Percentiles rank a stretch among this genome's conserved stretches.
Evolutionary conservation across 495 filamentous ascomycete species (phyloP).

Genomic region (Penicillium arizonense): DNA sequence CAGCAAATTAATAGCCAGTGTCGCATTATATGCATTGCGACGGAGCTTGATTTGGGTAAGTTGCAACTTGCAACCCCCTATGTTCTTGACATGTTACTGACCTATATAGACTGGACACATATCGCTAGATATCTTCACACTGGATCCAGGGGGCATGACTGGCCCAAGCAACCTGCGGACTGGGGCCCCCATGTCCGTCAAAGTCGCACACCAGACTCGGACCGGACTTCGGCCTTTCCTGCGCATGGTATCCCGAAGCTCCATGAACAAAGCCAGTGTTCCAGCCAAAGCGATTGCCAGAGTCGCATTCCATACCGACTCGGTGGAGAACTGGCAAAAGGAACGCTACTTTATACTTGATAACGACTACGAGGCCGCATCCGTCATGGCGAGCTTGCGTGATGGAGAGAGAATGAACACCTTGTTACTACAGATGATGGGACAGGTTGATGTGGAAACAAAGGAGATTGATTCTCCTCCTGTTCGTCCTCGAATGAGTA

Average conservation of each 20-base stretch:
- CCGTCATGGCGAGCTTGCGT: constrained; percentile 35
- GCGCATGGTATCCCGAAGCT: constrained; percentile 39
- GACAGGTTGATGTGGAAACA: constrained; percentile 29
- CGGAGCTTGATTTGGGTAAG: constrained; percentile 40
- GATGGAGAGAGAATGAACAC: constrained; percentile 28
- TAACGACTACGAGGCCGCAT: constrained; percentile 40
- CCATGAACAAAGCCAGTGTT: constrained; percentile 40
- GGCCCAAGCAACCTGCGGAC: constrained; percentile 28
- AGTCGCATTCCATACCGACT: constrained; percentile 38
- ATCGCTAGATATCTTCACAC: constrained; percentile 38
- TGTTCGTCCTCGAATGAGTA: constrained; percentile 7
- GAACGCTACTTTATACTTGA: constrained; percentile 43
- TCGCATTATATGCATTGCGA: constrained; percentile 41
- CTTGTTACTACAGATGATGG: constrained; percentile 34
- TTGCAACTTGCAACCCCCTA: not conserved
- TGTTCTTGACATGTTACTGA: not conserved
- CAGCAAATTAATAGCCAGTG: constrained; percentile 40
- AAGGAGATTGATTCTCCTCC: constrained; percentile 31
- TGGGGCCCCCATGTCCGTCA: constrained; percentile 30
- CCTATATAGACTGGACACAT: constrained; percentile 34
- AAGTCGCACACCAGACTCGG: constrained; percentile 36
- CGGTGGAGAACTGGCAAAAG: constrained; percentile 31
- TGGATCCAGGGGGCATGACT: constrained; percentile 40
- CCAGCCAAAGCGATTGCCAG: constrained; percentile 41
- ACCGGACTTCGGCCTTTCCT: constrained; percentile 36